These are phyloP conservation scores for Hysterium pulicare DNA, from an alignment of 2,329 filamentous ascomycete genomes.

Conservation along the genomic window DNA sequence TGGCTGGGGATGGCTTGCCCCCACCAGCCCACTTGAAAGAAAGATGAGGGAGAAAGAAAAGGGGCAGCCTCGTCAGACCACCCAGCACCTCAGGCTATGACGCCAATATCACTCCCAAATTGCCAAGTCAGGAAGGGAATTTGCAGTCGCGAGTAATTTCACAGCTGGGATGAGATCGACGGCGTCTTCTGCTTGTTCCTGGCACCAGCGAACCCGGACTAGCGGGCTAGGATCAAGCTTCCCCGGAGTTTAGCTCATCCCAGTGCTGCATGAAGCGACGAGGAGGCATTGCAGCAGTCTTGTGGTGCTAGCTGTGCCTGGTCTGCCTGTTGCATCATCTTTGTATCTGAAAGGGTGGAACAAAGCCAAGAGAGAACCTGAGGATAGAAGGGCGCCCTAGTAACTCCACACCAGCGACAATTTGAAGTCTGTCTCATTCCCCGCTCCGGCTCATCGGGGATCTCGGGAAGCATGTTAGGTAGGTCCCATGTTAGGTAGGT, in stretches of 20 bases:
- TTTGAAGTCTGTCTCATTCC: too few relatives aligned
- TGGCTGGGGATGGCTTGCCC: conserved; percentile 1
- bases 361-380: too few relatives aligned
- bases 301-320: conserved; percentile 2
- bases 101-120: conserved; percentile 18
- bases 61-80: conserved; percentile 14
- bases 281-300: conserved; percentile 5
- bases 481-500: too few relatives aligned
- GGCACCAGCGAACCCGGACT: conserved; percentile 27
- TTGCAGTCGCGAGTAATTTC: too few relatives aligned
- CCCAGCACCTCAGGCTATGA: conserved; percentile 15
- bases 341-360: conserved; percentile 1
- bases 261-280: conserved; percentile 12
- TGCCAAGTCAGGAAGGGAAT: conserved; percentile 16
- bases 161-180: conserved; percentile 26
- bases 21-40: conserved; percentile 15
- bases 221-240: conserved; percentile 32
- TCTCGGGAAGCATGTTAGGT: too few relatives aligned
- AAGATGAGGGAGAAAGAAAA: conserved; percentile 26
- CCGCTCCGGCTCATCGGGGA: too few relatives aligned
- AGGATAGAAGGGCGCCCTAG: background rate
- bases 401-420: background rate
- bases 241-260: conserved; percentile 28
- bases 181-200: conserved; percentile 31
- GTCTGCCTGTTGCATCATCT: conserved; percentile 4